phyloP scores from a whole-genome alignment of 2,329 filamentous ascomycete species.

The Fusarium agapanthi region DNA sequence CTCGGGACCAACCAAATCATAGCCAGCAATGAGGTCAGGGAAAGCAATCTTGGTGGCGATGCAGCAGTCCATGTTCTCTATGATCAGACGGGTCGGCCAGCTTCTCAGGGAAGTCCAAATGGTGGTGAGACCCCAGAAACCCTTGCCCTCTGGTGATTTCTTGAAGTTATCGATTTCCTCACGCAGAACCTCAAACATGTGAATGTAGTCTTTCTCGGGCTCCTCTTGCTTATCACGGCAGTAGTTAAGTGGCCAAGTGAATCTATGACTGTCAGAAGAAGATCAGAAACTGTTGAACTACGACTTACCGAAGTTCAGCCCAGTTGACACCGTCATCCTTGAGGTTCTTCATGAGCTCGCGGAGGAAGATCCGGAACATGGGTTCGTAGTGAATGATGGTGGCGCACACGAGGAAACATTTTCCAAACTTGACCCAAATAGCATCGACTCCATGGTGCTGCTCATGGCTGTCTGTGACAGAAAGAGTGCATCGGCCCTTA shows the following conservation, averaged over 20 bases:
- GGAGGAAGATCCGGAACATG: slow-evolving; percentile 81
- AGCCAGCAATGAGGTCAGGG: slow-evolving; percentile 83
- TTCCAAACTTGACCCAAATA: slow-evolving; percentile 84
- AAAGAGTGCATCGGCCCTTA: slow-evolving; percentile 75
- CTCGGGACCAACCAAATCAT: slow-evolving; percentile 90
- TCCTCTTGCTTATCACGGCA: slow-evolving; percentile 69
- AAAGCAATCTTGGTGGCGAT: slow-evolving; percentile 82
- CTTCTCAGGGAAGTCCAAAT: slow-evolving; percentile 84
- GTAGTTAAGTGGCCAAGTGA: slow-evolving; percentile 78
- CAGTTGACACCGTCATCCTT: slow-evolving; percentile 85
- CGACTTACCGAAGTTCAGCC: slow-evolving; percentile 73
- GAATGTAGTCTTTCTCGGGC: slow-evolving; percentile 72
- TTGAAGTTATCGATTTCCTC: slow-evolving; percentile 85
- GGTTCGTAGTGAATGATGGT: slow-evolving; percentile 89
- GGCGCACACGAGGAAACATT: slow-evolving; percentile 76
- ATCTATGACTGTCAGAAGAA: slow-evolving; percentile 51
- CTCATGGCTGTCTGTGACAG: slow-evolving; percentile 74
- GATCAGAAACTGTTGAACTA: not conserved
- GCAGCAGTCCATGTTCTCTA: slow-evolving; percentile 87
- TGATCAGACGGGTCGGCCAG: slow-evolving; percentile 70
- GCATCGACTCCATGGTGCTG: slow-evolving; percentile 86
- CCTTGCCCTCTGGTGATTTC: slow-evolving; percentile 71
- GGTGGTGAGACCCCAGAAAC: slow-evolving; percentile 84
- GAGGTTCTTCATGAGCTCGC: slow-evolving; percentile 74
- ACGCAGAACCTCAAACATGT: slow-evolving; percentile 76